Evolutionary conservation across 2,329 filamentous ascomycete species (phyloP), one percentile per base, ranked within the genome.

Genomic region (Diaporthe batatas): DNA sequence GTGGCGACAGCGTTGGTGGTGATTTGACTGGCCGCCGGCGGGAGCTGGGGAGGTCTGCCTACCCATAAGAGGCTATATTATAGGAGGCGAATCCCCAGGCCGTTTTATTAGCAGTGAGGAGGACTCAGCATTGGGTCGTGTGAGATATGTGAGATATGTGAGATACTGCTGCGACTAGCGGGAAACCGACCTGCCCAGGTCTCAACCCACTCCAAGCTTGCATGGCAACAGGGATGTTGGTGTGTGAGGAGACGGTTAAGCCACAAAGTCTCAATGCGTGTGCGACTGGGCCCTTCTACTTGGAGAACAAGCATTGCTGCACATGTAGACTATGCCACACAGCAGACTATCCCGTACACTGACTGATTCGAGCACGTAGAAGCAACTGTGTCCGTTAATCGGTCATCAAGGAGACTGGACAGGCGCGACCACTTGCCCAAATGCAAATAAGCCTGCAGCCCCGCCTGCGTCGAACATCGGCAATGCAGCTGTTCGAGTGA

Each of bases 301-400:
- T 65, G 42, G 42, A 51, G 62, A 67, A 39, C 32, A 67, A 53
- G 62, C n/a, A 18, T 32, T 6, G 62, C 62, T 25, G 44, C 42
- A 51, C 11, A 34, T 64, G 42, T 49, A 65, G 29, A 34, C 47
- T 34, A 32, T 32, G 58, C 36, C 11, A 10, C n/a, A 36, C 39
- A 25, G 58, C 32, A 36, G 18, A 8, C 39, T 42, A 16, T 29
- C 16, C 14, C 14, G 29, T 21, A 25, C 23, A 16, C 39, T 32
- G 32, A 16, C 39, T 32, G 32, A 2, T n/a, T 32, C n/a, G 21
- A 25, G 47, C 47, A 29, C 10, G 47, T 32, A 67, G 10, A 53
- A 67, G 62, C 44, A 53, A 67, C 62, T 51, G 62, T 53, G 62
- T 67, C 62, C 62, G 23, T 32, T 21, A 8, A 32, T 14, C 47